Conservation (phyloP, 345 rosid species). For the Acer campestre region DNA sequence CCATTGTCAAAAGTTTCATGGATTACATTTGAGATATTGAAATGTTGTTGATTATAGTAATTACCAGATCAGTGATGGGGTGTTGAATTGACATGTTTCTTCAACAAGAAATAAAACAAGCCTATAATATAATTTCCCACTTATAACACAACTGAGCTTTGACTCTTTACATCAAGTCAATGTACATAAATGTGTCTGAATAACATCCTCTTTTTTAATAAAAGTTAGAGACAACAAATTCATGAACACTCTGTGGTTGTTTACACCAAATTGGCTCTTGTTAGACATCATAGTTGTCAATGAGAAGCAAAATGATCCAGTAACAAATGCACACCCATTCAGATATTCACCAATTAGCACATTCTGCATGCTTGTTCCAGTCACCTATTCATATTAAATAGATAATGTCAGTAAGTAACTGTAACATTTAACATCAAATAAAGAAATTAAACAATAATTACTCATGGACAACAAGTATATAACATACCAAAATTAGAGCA, state of each 20-base stretch:
- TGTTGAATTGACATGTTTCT: too few relatives aligned
- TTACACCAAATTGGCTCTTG: too few relatives aligned
- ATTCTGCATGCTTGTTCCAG: constrained; percentile 93
- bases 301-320: constrained; percentile 91
- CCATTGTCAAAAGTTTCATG: neutral
- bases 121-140: neutral
- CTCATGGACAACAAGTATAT: too few relatives aligned
- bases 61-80: too few relatives aligned
- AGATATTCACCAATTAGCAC: constrained; percentile 77
- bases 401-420: too few relatives aligned
- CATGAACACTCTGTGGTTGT: too few relatives aligned
- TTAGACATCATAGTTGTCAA: too few relatives aligned
- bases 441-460: too few relatives aligned
- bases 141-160: neutral
- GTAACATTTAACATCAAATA: neutral
- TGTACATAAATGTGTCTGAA: neutral
- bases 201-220: neutral
- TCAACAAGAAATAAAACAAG: too few relatives aligned
- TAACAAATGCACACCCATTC: constrained; percentile 93
- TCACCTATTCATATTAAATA: constrained; percentile 49
- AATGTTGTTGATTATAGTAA: too few relatives aligned
- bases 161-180: constrained; percentile 12
- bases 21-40: neutral
- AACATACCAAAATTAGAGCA: constrained; percentile 76
- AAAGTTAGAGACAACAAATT: too few relatives aligned